Conservation (phyloP, 768 basidiomycete genomes). For the Gelatoporia subvermispora region DNA sequence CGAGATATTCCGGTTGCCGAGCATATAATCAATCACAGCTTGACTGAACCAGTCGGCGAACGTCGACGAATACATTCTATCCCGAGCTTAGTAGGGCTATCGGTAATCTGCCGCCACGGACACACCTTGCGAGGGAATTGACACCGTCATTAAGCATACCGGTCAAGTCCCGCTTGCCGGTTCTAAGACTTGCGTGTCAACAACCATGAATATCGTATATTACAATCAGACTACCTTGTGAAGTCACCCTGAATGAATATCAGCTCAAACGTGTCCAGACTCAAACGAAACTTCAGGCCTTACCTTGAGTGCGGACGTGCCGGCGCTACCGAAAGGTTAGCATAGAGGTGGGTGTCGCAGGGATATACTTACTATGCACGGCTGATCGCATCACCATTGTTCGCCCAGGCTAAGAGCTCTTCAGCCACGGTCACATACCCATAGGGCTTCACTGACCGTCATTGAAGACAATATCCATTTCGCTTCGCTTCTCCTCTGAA, state of each 20-base stretch:
- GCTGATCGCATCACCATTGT: slow-evolving; percentile 95
- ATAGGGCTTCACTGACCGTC: slow-evolving; percentile 45
- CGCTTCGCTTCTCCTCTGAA: slow-evolving; percentile 46
- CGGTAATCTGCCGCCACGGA: not conserved
- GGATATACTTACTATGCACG: slow-evolving; percentile 64
- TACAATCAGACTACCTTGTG: slow-evolving; percentile 61
- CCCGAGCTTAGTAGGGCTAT: not conserved
- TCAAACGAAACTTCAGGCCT: slow-evolving; percentile 16
- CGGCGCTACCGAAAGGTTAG: slow-evolving; percentile 56
- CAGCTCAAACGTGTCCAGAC: not conserved
- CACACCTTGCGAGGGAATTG: slow-evolving; percentile 81
- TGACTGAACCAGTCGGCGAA: slow-evolving; percentile 97
- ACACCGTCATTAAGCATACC: slow-evolving; percentile 95
- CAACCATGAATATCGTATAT: no score
- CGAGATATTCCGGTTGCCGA: slow-evolving; percentile 78
- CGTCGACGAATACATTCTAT: slow-evolving; percentile 80
- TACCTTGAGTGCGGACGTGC: slow-evolving; percentile 94
- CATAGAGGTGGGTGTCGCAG: not conserved
- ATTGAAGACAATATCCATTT: slow-evolving; percentile 73
- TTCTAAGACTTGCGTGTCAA: slow-evolving; percentile 41
- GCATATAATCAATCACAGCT: slow-evolving; percentile 89
- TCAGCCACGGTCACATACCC: not conserved
- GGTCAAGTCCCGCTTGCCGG: slow-evolving; percentile 89
- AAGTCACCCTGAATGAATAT: slow-evolving; percentile 63
- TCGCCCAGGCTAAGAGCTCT: slow-evolving; percentile 79